Conservation (phyloP, 1,139 yeast genomes). For the Candida frijolesensis region DNA sequence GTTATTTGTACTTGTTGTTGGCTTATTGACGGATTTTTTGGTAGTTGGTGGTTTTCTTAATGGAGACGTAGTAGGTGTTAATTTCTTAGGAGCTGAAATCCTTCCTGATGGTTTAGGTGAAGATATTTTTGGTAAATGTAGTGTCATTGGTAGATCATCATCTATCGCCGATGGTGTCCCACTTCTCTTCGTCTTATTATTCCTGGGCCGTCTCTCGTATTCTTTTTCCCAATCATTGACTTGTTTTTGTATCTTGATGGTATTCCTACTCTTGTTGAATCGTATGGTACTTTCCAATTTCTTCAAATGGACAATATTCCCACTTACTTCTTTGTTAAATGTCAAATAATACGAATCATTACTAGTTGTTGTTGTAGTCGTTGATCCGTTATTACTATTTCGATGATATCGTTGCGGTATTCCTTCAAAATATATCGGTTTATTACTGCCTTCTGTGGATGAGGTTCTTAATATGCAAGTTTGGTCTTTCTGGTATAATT, state of each 20-base stretch:
- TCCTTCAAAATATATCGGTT: conserved; percentile 44
- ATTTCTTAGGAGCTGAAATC: background rate
- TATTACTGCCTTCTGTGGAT: conserved; percentile 21
- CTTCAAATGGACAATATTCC: conserved; percentile 22
- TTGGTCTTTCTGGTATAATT: conserved; percentile 37
- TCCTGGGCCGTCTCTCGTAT: background rate
- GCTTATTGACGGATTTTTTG: background rate
- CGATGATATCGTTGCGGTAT: conserved; percentile 31
- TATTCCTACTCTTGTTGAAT: conserved; percentile 41
- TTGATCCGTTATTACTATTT: conserved; percentile 4
- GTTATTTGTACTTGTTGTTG: background rate
- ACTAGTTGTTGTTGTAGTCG: background rate
- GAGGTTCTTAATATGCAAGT: conserved; percentile 38
- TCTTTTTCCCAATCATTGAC: conserved; percentile 19
- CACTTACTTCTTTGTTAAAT: conserved; percentile 16
- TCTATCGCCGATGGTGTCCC: background rate
- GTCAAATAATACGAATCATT: conserved; percentile 38
- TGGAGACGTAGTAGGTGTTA: conserved; percentile 5
- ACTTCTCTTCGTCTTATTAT: background rate
- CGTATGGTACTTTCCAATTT: conserved; percentile 36
- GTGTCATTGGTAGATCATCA: background rate
- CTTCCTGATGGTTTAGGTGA: background rate
- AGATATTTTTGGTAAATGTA: background rate
- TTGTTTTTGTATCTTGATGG: conserved; percentile 21
- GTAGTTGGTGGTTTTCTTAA: conserved; percentile 6